Conservation (phyloP, 2,329 filamentous ascomycete species). For the Trichoderma lentiforme region DNA sequence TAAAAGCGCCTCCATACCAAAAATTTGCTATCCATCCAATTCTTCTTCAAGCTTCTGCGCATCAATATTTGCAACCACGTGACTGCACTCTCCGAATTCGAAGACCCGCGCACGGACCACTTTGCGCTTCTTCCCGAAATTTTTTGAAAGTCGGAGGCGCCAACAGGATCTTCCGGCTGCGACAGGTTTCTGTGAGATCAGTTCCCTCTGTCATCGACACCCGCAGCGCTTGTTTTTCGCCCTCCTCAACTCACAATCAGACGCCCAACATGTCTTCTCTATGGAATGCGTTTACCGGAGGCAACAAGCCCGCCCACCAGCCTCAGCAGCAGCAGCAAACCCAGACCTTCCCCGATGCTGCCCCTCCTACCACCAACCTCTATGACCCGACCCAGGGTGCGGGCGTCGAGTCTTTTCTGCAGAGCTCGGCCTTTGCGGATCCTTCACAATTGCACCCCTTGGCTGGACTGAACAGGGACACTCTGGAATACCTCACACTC, state of each 20-base stretch:
- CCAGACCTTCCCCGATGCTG: constrained; percentile 19
- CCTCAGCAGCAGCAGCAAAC: constrained; percentile 35
- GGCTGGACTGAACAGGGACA: constrained; percentile 86
- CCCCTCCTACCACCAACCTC: constrained; percentile 50
- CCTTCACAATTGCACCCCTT: constrained; percentile 88
- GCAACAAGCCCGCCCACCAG: constrained; percentile 47
- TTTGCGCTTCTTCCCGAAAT: constrained; percentile 28
- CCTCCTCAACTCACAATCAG: background rate
- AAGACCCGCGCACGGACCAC: constrained; percentile 26
- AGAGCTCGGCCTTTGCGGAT: constrained; percentile 73
- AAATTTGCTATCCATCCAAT: background rate
- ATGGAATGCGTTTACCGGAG: constrained; percentile 61
- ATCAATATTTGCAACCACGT: constrained; percentile 12
- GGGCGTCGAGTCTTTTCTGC: constrained; percentile 85
- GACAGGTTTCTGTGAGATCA: constrained; percentile 4
- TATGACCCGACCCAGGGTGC: constrained; percentile 72
- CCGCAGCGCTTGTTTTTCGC: background rate
- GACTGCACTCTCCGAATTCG: background rate
- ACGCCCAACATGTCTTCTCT: constrained; percentile 50
- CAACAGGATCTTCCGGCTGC: constrained; percentile 14
- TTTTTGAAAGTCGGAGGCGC: constrained; percentile 23
- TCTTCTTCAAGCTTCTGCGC: background rate
- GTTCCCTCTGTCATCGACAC: constrained; percentile 17
- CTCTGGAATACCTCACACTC: constrained; percentile 89
- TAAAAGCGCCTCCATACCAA: background rate